Evolutionary conservation across 2,329 filamentous ascomycete genomes (phyloP).

Genomic region (Aureobasidium sp.): DNA sequence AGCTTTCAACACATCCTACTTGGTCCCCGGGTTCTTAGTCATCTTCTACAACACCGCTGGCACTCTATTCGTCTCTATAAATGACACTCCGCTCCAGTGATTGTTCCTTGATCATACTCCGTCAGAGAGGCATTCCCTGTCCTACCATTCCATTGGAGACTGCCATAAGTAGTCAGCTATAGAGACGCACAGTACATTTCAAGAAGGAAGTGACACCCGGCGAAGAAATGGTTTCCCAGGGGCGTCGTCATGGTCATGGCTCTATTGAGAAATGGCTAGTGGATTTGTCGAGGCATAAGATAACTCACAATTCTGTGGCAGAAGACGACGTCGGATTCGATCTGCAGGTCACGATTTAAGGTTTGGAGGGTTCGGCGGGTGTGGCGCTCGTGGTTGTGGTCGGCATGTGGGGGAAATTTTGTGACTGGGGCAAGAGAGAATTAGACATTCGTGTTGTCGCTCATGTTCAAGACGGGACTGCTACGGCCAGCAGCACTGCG

Average conservation of each 20-base stretch:
- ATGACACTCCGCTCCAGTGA: no score
- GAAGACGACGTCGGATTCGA: not conserved
- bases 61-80: no score
- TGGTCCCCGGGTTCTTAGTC: no score
- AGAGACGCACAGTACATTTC: no score
- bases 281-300: not conserved
- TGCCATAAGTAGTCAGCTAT: no score
- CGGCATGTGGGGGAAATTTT: not conserved
- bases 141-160: no score
- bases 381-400: not conserved
- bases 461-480: not conserved
- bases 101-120: no score
- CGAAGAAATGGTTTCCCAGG: no score
- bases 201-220: no score
- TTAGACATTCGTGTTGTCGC: not conserved
- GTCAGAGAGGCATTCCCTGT: no score
- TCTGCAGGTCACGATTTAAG: not conserved
- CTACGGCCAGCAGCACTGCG: not conserved
- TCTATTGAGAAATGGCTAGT: not conserved
- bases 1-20: not conserved
- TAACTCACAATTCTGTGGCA: not conserved
- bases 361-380: not conserved
- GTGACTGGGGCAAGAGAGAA: not conserved
- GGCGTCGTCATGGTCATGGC: no score
- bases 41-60: no score